phyloP scores from a whole-genome alignment of 202 grass and related monocot species.

The Alloteropsis angusta region DNA sequence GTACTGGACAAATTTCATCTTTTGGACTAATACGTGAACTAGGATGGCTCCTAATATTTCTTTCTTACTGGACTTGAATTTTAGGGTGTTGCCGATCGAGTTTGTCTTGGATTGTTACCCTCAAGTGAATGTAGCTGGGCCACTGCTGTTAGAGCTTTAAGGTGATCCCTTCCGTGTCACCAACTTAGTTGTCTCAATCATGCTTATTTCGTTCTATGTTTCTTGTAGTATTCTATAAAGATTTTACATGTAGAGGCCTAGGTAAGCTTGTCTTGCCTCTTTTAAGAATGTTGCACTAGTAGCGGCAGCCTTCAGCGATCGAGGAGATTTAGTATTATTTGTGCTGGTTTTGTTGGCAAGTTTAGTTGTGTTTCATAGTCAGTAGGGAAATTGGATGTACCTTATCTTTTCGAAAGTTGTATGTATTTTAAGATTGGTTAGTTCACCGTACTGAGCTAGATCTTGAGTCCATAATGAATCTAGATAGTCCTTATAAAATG shows the following conservation, averaged over 20 bases:
- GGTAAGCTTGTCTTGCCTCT: not conserved
- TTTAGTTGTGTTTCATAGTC: not conserved
- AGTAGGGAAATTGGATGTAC: not conserved
- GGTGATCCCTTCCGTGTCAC: constrained; percentile 36
- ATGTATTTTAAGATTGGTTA: not conserved
- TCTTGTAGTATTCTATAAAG: not conserved
- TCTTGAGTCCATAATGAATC: not conserved
- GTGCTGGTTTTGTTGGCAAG: not conserved
- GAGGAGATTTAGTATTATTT: not conserved
- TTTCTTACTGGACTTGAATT: constrained; percentile 14
- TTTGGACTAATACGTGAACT: not conserved
- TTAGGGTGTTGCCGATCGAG: constrained; percentile 78
- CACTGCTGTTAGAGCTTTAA: constrained; percentile 80
- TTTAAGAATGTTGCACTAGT: not conserved
- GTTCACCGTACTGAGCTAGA: not conserved
- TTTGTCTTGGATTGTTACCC: constrained; percentile 86
- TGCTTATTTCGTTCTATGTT: constrained; percentile 2
- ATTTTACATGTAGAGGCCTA: not conserved
- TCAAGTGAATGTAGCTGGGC: constrained; percentile 86
- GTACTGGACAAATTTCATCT: not conserved
- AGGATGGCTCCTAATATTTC: constrained; percentile 7
- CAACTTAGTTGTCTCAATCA: not conserved
- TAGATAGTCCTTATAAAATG: not conserved
- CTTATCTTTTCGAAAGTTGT: not conserved
- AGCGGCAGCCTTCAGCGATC: not conserved